Evolutionary conservation across 768 basidiomycete genomes (phyloP), one percentile per base, ranked within the genome.

Genomic region (Cystofilobasidium bisporidii): DNA sequence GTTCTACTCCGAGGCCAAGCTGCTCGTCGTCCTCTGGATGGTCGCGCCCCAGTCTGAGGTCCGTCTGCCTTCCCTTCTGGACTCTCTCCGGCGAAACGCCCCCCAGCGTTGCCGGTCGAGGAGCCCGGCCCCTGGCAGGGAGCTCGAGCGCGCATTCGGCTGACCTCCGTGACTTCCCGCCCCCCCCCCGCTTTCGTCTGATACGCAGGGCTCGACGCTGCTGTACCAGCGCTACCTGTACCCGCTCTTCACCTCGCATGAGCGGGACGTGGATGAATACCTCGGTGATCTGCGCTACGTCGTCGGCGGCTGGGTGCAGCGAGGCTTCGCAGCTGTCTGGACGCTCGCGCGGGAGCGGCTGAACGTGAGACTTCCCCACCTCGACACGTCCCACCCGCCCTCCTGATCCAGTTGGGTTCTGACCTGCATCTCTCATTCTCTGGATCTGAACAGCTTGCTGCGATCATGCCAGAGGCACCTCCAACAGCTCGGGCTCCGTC

Each of bases 11-110:
- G 78, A 85, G 33, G 66, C 90, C 72, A 94, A 93, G 79, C 86
- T 85, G 3, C 73, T 88, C 64, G 88, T 93, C 75, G 84, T 96
- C 55, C 84, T 94, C 67, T 94, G 91, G 78, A 85, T 97, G 59
- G 87, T 86, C 2, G 84, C 93, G 9, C 92, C 93, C 0, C 91
- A 93, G 74, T 90, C 89, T 0, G 85, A 79, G 73, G 79, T 78
- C 26, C 67, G 76, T 60, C 15, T 30, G 32, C 3, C 1, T 22
- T n/a, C n/a, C n/a, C n/a, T 20, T 59, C 1, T 22, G 50, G 18
- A 26, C 48, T 8, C 28, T 11, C 58, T n/a, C 38, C 15, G 32
- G n/a, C 36, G n/a, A n/a, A n/a, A n/a, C n/a, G n/a, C n/a, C n/a
- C n/a, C n/a, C n/a, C n/a, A n/a, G n/a, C n/a, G n/a, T n/a, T n/a